A percentile compares a stretch with the other conserved stretches of the same genome.
These are phyloP conservation scores for Blastobotrys capitulatus DNA, from an alignment of 1,139 yeast species.

Conservation along the genomic window DNA sequence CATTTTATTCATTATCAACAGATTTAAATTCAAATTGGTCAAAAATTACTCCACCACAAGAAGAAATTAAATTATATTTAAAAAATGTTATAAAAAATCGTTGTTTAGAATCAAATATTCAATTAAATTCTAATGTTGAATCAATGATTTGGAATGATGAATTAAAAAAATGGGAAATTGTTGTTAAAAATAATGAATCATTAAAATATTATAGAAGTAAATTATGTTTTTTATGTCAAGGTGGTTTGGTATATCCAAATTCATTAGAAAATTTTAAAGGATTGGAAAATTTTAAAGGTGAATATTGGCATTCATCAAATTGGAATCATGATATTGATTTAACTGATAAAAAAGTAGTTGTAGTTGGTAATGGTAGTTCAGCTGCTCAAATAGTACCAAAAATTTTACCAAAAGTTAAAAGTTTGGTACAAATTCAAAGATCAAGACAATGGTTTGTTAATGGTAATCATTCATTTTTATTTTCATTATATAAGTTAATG, in stretches of 20 bases:
- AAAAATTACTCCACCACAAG: slow-evolving; percentile 20
- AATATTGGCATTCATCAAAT: slow-evolving; percentile 23
- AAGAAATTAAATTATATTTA: slow-evolving; percentile 25
- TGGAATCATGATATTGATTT: slow-evolving; percentile 24
- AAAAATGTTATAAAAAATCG: slow-evolving; percentile 22
- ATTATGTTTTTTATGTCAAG: slow-evolving; percentile 22
- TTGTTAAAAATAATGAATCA: slow-evolving; percentile 24
- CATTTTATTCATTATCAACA: slow-evolving; percentile 26
- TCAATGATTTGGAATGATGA: slow-evolving; percentile 27
- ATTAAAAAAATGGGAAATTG: slow-evolving; percentile 21
- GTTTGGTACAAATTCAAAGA: slow-evolving; percentile 20
- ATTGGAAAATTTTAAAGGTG: slow-evolving; percentile 28
- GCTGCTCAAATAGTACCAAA: slow-evolving; percentile 31
- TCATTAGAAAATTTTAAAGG: slow-evolving; percentile 25
- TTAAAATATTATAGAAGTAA: slow-evolving; percentile 17
- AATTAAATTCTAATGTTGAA: slow-evolving; percentile 16
- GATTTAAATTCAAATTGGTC: slow-evolving; percentile 29
- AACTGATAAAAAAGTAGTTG: slow-evolving; percentile 25
- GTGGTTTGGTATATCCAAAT: slow-evolving; percentile 23
- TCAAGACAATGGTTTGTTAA: slow-evolving; percentile 18
- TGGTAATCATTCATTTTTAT: neutral
- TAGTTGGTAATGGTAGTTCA: slow-evolving; percentile 29
- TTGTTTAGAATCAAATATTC: slow-evolving; percentile 19
- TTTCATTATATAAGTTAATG: too few relatives aligned
- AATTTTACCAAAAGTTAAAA: slow-evolving; percentile 14